These are phyloP conservation scores for Teunomyces barrocoloradensis DNA, from an alignment of 805 yeast genomes.

Conservation along the genomic window DNA sequence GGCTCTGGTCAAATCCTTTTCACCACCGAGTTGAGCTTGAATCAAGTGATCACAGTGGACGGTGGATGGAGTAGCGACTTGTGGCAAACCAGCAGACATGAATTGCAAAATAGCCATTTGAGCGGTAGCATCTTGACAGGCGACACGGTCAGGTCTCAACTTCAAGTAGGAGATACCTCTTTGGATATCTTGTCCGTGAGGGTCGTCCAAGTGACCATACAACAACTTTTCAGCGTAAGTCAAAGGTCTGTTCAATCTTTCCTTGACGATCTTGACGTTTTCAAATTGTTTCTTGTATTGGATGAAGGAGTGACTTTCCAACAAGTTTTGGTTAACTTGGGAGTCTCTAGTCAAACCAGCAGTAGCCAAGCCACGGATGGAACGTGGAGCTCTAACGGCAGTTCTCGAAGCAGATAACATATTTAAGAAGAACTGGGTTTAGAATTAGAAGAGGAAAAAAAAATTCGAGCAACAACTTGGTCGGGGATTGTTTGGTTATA, in stretches of 20 bases:
- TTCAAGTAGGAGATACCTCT: conserved; percentile 92
- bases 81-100: conserved; percentile 91
- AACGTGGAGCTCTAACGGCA: conserved; percentile 31
- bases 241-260: conserved; percentile 81
- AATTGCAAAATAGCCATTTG: conserved; percentile 97
- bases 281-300: conserved; percentile 89
- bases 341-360: conserved; percentile 60
- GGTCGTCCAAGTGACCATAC: conserved; percentile 92
- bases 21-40: conserved; percentile 93
- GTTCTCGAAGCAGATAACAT: conserved; percentile 46
- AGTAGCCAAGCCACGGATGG: conserved; percentile 51
- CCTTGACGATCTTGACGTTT: conserved; percentile 80
- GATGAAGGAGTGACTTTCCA: conserved; percentile 81
- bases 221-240: conserved; percentile 94
- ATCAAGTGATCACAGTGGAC: conserved; percentile 98
- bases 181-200: conserved; percentile 77
- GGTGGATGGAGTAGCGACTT: conserved; percentile 91
- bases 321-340: conserved; percentile 74
- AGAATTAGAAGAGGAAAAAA: conserved; percentile 6
- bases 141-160: conserved; percentile 96
- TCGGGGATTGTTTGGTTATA: conserved; percentile 7
- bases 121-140: conserved; percentile 98
- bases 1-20: conserved; percentile 79
- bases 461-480: background rate
- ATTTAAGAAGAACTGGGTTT: conserved; percentile 7